phyloP scores from a whole-genome alignment of 75 land plant genomes.

The Cunninghamia lanceolata region DNA sequence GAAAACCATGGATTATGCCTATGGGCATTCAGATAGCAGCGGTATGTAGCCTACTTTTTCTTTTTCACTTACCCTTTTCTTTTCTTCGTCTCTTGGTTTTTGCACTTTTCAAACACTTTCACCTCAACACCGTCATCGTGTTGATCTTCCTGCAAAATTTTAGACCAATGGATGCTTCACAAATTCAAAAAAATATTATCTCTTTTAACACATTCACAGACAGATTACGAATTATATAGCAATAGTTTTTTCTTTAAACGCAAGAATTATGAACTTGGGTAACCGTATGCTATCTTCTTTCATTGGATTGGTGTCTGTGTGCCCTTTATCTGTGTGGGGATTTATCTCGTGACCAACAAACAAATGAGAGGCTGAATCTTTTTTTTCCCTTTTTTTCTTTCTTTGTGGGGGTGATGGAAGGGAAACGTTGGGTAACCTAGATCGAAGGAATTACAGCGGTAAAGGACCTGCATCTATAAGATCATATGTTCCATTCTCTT shows the following conservation, averaged over 20 bases:
- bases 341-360: background rate
- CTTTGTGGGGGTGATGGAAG: background rate
- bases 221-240: no score
- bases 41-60: background rate
- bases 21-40: constrained; percentile 5
- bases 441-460: background rate
- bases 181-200: no score
- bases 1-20: background rate
- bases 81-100: background rate
- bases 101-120: background rate
- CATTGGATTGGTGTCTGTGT: background rate
- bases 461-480: background rate
- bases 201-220: no score
- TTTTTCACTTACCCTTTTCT: background rate
- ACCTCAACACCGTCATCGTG: no score
- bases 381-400: background rate
- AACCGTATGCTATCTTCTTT: background rate
- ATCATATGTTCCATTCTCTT: background rate
- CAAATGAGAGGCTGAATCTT: background rate
- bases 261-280: background rate
- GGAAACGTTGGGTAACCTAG: background rate
- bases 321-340: background rate
- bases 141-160: background rate
- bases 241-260: no score
- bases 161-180: background rate